A percentile compares a stretch with the other conserved stretches of the same genome.
Evolutionary conservation across 2,329 filamentous ascomycete species (phyloP).

Genomic region (Daldinia sp.): DNA sequence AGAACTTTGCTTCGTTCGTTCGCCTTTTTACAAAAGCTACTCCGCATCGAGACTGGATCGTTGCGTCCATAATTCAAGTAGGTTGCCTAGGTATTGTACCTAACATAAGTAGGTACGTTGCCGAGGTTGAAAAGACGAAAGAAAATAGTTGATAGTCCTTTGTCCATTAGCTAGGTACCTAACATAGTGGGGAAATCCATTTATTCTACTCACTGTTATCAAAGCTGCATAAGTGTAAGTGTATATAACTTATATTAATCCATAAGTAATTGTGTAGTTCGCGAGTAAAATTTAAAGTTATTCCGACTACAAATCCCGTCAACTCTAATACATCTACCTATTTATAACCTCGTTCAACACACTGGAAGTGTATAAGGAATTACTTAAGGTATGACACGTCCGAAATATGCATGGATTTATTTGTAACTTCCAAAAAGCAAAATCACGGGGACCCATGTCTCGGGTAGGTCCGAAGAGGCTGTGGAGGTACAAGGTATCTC

Average conservation of each 20-base stretch:
- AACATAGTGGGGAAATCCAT: not conserved
- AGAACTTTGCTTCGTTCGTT: not conserved
- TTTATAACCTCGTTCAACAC: not conserved
- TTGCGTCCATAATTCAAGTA: not conserved
- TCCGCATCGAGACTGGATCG: not conserved
- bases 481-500: slow-evolving; percentile 7
- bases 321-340: not conserved
- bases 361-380: not conserved
- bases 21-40: not conserved
- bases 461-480: slow-evolving; percentile 24
- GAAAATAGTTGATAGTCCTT: not conserved
- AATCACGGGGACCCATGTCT: slow-evolving; percentile 9
- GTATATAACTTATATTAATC: too few species aligned
- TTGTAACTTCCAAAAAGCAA: not conserved
- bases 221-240: not conserved
- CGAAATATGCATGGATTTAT: not conserved
- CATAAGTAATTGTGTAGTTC: not conserved
- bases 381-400: not conserved
- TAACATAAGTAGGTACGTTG: too few species aligned
- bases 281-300: not conserved
- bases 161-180: not conserved
- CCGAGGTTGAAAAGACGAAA: not conserved
- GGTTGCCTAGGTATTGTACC: too few species aligned
- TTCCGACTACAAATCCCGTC: not conserved
- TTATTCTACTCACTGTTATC: not conserved